These are phyloP conservation scores for Neonectria punicea DNA, from an alignment of 2,329 filamentous ascomycete species.

Conservation along the genomic window DNA sequence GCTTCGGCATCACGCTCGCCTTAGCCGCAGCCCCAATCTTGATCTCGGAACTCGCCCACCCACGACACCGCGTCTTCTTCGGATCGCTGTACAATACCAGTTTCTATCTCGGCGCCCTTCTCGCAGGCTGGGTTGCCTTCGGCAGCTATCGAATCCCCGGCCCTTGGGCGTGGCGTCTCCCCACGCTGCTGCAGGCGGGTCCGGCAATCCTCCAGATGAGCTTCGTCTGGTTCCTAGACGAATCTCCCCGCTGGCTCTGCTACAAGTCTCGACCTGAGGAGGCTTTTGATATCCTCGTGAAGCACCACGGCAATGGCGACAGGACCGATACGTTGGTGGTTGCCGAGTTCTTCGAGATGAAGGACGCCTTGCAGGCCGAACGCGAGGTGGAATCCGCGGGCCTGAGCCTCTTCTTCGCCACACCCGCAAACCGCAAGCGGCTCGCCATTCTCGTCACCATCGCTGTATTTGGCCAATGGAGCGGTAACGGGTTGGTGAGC, in stretches of 20 bases:
- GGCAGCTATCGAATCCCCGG: constrained; percentile 23
- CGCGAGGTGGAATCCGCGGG: constrained; percentile 21
- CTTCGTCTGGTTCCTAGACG: constrained; percentile 28
- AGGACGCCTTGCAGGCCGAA: constrained; percentile 27
- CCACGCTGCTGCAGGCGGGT: constrained; percentile 26
- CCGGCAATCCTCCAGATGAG: constrained; percentile 25
- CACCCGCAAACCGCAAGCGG: constrained; percentile 41
- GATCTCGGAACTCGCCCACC: constrained; percentile 31
- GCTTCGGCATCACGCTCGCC: constrained; percentile 62
- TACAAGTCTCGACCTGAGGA: constrained; percentile 25
- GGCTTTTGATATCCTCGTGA: constrained; percentile 17
- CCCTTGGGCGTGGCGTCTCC: constrained; percentile 33
- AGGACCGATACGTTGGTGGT: constrained; percentile 56
- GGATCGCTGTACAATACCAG: constrained; percentile 26
- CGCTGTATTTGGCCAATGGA: constrained; percentile 54
- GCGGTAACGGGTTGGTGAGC: constrained; percentile 46
- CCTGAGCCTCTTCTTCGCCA: constrained; percentile 23
- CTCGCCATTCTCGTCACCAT: constrained; percentile 52
- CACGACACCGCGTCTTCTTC: constrained; percentile 26
- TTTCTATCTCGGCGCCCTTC: constrained; percentile 19
- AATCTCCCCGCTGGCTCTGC: constrained; percentile 28
- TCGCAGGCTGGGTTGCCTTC: constrained; percentile 28
- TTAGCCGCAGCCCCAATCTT: constrained; percentile 61
- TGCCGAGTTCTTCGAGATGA: constrained; percentile 33
- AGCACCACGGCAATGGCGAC: constrained; percentile 46